Conservation (phyloP, 140 eudicot species). For the Flaveria floridana region DNA sequence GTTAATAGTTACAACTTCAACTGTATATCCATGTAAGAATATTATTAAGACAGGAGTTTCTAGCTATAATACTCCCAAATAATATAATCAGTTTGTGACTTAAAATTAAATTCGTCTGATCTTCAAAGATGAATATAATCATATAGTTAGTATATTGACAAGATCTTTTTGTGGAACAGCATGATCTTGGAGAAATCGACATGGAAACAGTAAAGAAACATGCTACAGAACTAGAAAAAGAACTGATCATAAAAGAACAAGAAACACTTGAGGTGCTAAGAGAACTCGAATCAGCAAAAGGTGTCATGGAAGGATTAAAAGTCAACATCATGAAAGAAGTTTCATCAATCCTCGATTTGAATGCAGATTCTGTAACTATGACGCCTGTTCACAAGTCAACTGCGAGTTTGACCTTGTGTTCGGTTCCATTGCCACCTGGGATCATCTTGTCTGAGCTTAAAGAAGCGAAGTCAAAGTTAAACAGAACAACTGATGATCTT, state of each 20-base stretch:
- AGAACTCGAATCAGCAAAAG: slow-evolving; percentile 65
- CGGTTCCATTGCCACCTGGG: slow-evolving; percentile 50
- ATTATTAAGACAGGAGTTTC: too few species aligned
- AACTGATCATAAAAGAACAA: slow-evolving; percentile 56
- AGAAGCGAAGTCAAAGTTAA: slow-evolving; percentile 61
- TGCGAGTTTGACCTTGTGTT: slow-evolving; percentile 35
- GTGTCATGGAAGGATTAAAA: slow-evolving; percentile 63
- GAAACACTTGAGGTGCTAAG: slow-evolving; percentile 67
- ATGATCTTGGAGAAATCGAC: slow-evolving; percentile 38
- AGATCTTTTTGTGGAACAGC: slow-evolving; percentile 37
- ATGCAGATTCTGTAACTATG: slow-evolving; percentile 28
- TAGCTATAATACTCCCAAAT: too few species aligned
- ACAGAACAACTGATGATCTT: slow-evolving; percentile 56
- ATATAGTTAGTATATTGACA: slow-evolving; percentile 7
- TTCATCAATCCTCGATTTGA: slow-evolving; percentile 35
- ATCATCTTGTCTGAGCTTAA: slow-evolving; percentile 55
- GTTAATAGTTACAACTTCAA: too few species aligned
- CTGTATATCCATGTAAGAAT: too few species aligned
- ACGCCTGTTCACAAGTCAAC: slow-evolving; percentile 36
- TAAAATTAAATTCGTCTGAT: too few species aligned
- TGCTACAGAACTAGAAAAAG: slow-evolving; percentile 60
- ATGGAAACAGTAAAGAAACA: slow-evolving; percentile 65
- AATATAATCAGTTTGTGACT: too few species aligned
- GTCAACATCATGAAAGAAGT: slow-evolving; percentile 52
- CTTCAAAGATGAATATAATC: too few species aligned